Evolutionary conservation across 129 eudicot genomes (phyloP), one percentile per base, ranked within the genome.

Genomic region (Glebionis coronaria): DNA sequence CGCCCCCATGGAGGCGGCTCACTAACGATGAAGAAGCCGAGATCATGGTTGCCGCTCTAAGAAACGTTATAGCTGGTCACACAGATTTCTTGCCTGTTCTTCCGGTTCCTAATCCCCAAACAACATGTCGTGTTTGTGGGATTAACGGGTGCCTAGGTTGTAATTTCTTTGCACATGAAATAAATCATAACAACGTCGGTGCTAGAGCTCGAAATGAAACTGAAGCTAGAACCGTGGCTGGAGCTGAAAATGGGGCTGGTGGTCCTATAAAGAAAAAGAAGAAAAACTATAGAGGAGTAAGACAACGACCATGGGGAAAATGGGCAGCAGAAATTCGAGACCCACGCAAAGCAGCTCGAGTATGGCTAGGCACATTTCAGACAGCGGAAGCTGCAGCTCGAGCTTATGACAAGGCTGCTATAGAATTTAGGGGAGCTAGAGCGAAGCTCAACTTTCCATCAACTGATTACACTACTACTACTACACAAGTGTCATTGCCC

Each of bases 271-370:
- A 38, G 75, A 88, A 65, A 71, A 84, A 70, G 75, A 88, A 88
- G 82, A 88, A 81, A 80, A 87, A 87, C 20, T 87, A 83, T 81
- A 81, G 95, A 70, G 90, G 95, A 9, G 95, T 87, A 27, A 68
- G 95, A 19, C 95, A 87, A 71, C 40, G 95, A 68, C 95, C 95
- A 18, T 84, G 90, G 90, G 95, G 95, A 7, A 87, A 87, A 71
- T 87, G 90, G 90, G 95, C 95, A 3, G 79, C 95, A 45, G 95
- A 87, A 74, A 87, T 87, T 65, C 74, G 95, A 29, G 90, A 87
- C 75, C 95, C 95, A 0, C 78, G 82, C 3, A 84, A 65, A 44
- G 95, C 95, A 15, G 95, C 78, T 58, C 71, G 95, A 12, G 90
- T 87, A 57, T 87, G 95, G 95, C 82, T 87, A 40, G 95, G 95